A percentile compares a stretch with the other conserved stretches of the same genome.
Conservation (phyloP, 495 filamentous ascomycete species). For the Lindgomyces ingoldianus region DNA sequence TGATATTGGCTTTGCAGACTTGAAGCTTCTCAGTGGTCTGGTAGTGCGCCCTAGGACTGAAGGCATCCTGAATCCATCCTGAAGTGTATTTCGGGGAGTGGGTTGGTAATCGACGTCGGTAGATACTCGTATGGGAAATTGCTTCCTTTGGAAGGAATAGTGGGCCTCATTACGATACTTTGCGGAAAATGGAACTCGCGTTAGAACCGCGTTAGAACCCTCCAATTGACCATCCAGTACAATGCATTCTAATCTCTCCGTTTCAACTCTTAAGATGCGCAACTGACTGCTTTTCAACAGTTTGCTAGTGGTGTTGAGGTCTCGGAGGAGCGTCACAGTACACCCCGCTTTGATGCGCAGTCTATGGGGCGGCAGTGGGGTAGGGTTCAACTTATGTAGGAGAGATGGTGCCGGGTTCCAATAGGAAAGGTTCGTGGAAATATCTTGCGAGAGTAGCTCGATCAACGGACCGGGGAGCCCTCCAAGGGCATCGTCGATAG, state of each 20-base stretch:
- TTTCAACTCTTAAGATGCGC: conserved; percentile 13
- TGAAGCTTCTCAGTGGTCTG: conserved; percentile 1
- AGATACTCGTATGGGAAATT: conserved; percentile 29
- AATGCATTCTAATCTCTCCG: conserved; percentile 23
- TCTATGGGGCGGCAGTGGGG: conserved; percentile 21
- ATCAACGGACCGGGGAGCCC: conserved; percentile 23
- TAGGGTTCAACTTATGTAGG: conserved; percentile 29
- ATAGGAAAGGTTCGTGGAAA: not conserved
- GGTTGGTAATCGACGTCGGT: not conserved
- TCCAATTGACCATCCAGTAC: conserved; percentile 27
- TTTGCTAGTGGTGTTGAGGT: conserved; percentile 20
- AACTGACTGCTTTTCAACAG: conserved; percentile 23
- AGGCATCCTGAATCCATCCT: conserved; percentile 6
- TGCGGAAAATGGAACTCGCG: conserved; percentile 19
- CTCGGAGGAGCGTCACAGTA: conserved; percentile 20
- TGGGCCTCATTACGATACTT: conserved; percentile 21
- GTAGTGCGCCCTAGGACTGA: not conserved
- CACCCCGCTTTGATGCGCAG: conserved; percentile 31
- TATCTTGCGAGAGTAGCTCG: conserved; percentile 31
- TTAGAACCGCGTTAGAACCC: conserved; percentile 24
- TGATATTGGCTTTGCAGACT: not conserved
- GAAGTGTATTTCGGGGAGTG: not conserved
- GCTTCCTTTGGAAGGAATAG: conserved; percentile 18
- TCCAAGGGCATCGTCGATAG: conserved; percentile 16
- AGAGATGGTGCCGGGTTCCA: conserved; percentile 29